Evolutionary conservation across 331 rosid genomes (phyloP).

Genomic region (Prunus yedoensis): DNA sequence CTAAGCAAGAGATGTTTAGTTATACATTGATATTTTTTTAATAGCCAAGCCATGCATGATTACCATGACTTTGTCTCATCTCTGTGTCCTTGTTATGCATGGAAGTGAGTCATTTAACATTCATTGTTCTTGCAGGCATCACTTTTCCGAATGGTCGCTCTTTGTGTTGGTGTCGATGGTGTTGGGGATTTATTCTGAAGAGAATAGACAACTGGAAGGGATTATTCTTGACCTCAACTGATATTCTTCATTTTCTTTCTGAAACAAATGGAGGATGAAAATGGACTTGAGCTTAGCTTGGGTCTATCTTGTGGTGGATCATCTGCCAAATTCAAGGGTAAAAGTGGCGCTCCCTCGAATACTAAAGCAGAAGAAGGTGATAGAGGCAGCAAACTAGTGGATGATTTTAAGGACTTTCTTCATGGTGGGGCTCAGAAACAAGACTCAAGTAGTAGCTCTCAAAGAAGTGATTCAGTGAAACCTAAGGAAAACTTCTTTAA

Average conservation of each 20-base stretch:
- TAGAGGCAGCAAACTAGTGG: conserved; percentile 66
- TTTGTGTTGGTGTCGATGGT: conserved; percentile 1
- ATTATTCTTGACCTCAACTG: conserved; percentile 20
- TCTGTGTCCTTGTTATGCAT: neutral
- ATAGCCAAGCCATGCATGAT: neutral
- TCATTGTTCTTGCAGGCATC: conserved; percentile 26
- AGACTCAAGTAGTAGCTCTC: conserved; percentile 52
- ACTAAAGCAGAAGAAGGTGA: conserved; percentile 60
- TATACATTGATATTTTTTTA: neutral
- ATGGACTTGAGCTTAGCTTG: conserved; percentile 95
- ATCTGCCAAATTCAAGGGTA: conserved; percentile 69
- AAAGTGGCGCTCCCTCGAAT: conserved; percentile 68
- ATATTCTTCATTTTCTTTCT: conserved; percentile 8
- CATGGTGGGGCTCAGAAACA: conserved; percentile 55
- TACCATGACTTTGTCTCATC: neutral
- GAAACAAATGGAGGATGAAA: conserved; percentile 77
- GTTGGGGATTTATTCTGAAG: conserved; percentile 12
- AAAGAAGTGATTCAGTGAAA: conserved; percentile 53
- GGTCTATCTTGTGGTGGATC: conserved; percentile 86
- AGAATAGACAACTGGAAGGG: conserved; percentile 17
- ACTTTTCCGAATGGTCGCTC: conserved; percentile 20
- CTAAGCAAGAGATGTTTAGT: neutral
- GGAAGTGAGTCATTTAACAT: conserved; percentile 14
- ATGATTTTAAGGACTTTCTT: conserved; percentile 74
- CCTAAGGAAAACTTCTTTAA: conserved; percentile 82